Percentiles rank a stretch among this genome's conserved stretches.
phyloP scores from a whole-genome alignment of 345 rosid genomes.

The Laguncularia racemosa region DNA sequence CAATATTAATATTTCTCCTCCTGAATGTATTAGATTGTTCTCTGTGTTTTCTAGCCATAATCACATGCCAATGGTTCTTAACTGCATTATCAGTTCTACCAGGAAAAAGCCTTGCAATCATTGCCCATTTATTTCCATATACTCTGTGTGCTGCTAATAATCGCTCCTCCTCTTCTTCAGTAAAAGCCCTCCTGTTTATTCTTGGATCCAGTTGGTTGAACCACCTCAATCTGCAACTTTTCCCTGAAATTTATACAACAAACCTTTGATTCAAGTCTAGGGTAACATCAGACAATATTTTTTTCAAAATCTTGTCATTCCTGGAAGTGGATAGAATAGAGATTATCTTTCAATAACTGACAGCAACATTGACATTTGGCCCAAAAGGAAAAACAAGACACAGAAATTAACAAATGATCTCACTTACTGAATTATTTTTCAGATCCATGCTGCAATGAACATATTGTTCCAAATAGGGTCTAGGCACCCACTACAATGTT shows the following conservation, averaged over 20 bases:
- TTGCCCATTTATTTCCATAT: slow-evolving; percentile 43
- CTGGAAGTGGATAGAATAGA: too few relatives aligned
- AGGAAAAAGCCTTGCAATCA: slow-evolving; percentile 17
- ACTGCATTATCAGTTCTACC: slow-evolving; percentile 22
- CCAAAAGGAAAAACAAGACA: too few relatives aligned
- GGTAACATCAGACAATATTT: too few relatives aligned
- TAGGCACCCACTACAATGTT: too few relatives aligned
- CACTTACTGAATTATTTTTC: too few relatives aligned
- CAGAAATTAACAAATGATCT: too few relatives aligned
- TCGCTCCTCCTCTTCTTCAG: slow-evolving; percentile 37
- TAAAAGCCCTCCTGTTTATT: slow-evolving; percentile 32
- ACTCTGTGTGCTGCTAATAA: slow-evolving; percentile 30
- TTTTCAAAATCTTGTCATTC: too few relatives aligned
- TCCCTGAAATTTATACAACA: slow-evolving; percentile 17
- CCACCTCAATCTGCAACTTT: slow-evolving; percentile 49
- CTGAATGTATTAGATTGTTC: slow-evolving; percentile 10
- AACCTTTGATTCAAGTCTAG: too few relatives aligned
- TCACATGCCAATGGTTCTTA: slow-evolving; percentile 21
- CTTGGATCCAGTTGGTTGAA: slow-evolving; percentile 45
- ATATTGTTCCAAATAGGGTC: too few relatives aligned
- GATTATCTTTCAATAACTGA: too few relatives aligned
- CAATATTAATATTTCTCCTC: slow-evolving; percentile 4
- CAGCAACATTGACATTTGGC: too few relatives aligned
- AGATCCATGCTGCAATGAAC: too few relatives aligned
- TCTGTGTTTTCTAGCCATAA: slow-evolving; percentile 15